Base-by-base conservation (phyloP, 345 rosid genomes). In the Brassica rapa region DNA sequence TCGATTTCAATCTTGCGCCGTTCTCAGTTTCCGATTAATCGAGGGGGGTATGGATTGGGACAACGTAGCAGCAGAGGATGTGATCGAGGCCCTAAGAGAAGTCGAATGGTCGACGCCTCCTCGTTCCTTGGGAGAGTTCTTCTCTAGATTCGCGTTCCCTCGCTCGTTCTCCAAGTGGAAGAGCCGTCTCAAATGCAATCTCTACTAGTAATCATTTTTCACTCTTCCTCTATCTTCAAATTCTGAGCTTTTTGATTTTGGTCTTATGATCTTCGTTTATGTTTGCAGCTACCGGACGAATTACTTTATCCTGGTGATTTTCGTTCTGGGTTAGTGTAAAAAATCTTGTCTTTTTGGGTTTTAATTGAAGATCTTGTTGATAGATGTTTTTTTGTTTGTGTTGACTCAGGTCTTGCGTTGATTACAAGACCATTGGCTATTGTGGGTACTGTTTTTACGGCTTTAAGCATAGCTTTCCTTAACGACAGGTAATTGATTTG, bases 101-200 rank as follows among this genome's bases (percentile, higher is more conserved):
- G 84, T 81, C 10, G 84, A 81, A 29, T 81, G 84, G 84, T 81
- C 84, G 77, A 71, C 81, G 0, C 77, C 71, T 66, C 84, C 84
- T 71, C 84, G 84, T 72, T 72, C 84, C 0, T 67, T 81, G 7
- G 53, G 62, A 35, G 84, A 81, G 66, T 81, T 81, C 71, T 81
- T 81, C 78, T 81, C 81, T 59, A 76, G 81, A 81, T 81, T 81
- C 78, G 78, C 84, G 0, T 76, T 81, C 15, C 84, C 84, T 72
- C 81, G 84, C 30, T 81, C 84, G 64, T 76, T 81, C 74, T 72
- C 80, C 29, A 81, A 81, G 46, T 81, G 81, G 84, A 81, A 51
- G 55, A 81, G 78, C 51, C 84, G 84, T 37, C 77, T 81, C 62
- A 81, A 81, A 68, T 81, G 84, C 84, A 81, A 81, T 67, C 81